A percentile compares a stretch with the other conserved stretches of the same genome.
Conservation (phyloP, 345 rosid genomes). For the Rhodamnia argentea region DNA sequence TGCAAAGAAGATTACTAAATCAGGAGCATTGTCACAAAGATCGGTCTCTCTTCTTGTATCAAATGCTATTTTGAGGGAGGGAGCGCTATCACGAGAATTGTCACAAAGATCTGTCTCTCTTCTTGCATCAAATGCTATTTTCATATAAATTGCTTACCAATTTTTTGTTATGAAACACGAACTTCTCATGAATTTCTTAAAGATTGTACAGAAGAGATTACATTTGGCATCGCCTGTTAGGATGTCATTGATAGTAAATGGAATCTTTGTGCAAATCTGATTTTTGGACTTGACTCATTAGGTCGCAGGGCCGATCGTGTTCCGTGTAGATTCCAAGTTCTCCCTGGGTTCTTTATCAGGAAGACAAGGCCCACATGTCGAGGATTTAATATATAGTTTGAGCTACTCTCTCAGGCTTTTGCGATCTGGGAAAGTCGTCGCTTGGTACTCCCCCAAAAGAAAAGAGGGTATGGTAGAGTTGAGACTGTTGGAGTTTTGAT, state of each 20-base stretch:
- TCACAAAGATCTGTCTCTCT: neutral
- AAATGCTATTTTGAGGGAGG: too few relatives aligned
- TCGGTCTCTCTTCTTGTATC: too few relatives aligned
- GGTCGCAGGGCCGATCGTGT: constrained; percentile 66
- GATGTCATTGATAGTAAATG: neutral
- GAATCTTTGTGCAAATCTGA: neutral
- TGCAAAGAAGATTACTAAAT: too few relatives aligned
- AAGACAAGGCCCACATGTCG: constrained; percentile 28
- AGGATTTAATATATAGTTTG: constrained; percentile 57
- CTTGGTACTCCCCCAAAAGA: constrained; percentile 88
- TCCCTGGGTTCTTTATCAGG: constrained; percentile 26
- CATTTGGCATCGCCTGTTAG: neutral
- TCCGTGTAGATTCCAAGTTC: constrained; percentile 57
- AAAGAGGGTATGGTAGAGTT: constrained; percentile 88
- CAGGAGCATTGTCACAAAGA: too few relatives aligned
- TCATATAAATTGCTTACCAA: neutral
- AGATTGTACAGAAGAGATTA: neutral
- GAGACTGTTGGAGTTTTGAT: constrained; percentile 52
- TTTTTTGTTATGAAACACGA: neutral
- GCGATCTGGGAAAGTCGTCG: constrained; percentile 64
- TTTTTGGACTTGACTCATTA: constrained; percentile 10
- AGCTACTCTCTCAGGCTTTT: constrained; percentile 64
- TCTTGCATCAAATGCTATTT: neutral
- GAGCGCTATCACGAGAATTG: too few relatives aligned
- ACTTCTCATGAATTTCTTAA: neutral